Conservation (phyloP, 345 rosid genomes). For the Aquilaria sinensis region DNA sequence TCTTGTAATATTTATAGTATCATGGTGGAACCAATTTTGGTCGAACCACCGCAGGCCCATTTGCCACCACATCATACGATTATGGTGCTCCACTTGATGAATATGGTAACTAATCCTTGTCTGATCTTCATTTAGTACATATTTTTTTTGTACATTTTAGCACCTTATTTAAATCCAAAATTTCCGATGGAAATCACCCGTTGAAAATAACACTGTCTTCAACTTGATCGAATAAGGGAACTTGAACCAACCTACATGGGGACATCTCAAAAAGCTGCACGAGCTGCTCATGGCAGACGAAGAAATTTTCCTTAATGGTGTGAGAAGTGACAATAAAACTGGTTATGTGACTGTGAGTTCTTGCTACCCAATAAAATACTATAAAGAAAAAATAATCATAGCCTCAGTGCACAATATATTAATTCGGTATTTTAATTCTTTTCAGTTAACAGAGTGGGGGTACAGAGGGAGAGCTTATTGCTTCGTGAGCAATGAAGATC, state of each 20-base stretch:
- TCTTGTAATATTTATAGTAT: constrained; percentile 21
- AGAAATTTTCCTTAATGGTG: constrained; percentile 40
- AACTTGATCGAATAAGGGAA: constrained; percentile 30
- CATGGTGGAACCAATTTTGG: constrained; percentile 70
- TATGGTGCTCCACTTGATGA: constrained; percentile 57
- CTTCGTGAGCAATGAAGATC: constrained; percentile 44
- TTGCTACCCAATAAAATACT: too few relatives aligned
- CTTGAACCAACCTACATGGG: constrained; percentile 68
- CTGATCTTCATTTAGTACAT: neutral
- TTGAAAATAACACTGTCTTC: neutral
- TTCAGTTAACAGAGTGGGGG: neutral
- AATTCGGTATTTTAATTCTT: constrained; percentile 14
- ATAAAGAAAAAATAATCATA: too few relatives aligned
- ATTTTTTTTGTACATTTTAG: too few relatives aligned
- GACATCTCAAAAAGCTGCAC: constrained; percentile 66
- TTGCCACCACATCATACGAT: constrained; percentile 46
- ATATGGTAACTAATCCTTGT: constrained; percentile 22
- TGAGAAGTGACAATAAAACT: neutral
- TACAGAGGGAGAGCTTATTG: constrained; percentile 27
- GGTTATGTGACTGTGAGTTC: too few relatives aligned
- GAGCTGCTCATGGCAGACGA: constrained; percentile 41
- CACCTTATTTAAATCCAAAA: neutral
- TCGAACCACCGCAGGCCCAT: constrained; percentile 59
- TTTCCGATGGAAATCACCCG: neutral
- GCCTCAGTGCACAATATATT: neutral